A percentile compares a stretch with the other conserved stretches of the same genome.
phyloP scores from a whole-genome alignment of 805 yeast genomes.

The Yarrowia hollandica region DNA sequence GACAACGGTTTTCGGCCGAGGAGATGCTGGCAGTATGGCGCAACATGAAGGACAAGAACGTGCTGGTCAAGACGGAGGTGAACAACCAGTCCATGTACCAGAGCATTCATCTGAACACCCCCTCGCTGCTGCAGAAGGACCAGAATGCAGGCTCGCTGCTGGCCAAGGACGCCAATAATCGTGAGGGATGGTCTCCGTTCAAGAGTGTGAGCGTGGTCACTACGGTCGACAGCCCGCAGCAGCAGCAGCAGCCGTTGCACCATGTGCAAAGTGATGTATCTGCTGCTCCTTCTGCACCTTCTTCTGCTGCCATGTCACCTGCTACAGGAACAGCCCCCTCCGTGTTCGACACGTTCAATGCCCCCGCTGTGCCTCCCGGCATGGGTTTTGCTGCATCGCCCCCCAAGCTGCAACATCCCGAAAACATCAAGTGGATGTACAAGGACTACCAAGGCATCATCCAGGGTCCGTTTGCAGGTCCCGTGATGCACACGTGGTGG shows the following conservation, averaged over 20 bases:
- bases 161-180: not conserved
- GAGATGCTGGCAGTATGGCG: slow-evolving; percentile 58
- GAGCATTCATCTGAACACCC: slow-evolving; percentile 28
- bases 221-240: not conserved
- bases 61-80: slow-evolving; percentile 33
- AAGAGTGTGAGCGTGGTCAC: slow-evolving; percentile 9
- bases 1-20: slow-evolving; percentile 51
- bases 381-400: slow-evolving; percentile 1
- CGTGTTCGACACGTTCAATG: slow-evolving; percentile 9
- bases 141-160: not conserved
- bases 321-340: not conserved
- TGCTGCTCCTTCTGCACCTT: not conserved
- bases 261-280: not conserved
- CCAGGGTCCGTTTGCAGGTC: slow-evolving; percentile 81
- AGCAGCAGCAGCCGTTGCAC: not conserved
- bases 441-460: slow-evolving; percentile 66
- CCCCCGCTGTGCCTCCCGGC: slow-evolving; percentile 25
- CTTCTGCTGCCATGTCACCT: not conserved
- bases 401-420: slow-evolving; percentile 42
- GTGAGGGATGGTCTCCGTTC: slow-evolving; percentile 22
- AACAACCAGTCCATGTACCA: slow-evolving; percentile 26
- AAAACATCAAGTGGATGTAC: slow-evolving; percentile 64
- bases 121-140: slow-evolving; percentile 24
- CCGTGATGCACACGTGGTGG: slow-evolving; percentile 78
- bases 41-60: slow-evolving; percentile 42